A percentile compares a stretch with the other conserved stretches of the same genome.
These are phyloP conservation scores for Fusarium oligoseptatum DNA, from an alignment of 2,329 filamentous ascomycete genomes.

Conservation along the genomic window DNA sequence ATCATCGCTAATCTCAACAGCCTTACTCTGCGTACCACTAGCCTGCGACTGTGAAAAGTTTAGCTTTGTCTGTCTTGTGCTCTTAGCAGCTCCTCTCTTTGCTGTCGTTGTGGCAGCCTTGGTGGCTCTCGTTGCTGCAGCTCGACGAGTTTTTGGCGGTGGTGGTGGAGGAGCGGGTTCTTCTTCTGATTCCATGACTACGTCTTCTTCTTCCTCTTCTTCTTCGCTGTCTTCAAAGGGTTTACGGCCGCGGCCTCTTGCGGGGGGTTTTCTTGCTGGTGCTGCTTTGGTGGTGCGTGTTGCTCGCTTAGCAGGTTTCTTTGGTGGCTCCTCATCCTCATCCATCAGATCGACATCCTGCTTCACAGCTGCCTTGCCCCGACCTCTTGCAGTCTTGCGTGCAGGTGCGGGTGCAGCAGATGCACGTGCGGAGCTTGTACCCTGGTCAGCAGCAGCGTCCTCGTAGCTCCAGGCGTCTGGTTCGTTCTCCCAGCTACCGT, in stretches of 20 bases:
- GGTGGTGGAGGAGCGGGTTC: constrained; percentile 54
- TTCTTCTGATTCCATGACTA: constrained; percentile 68
- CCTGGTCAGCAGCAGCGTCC: constrained; percentile 28
- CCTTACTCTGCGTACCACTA: constrained; percentile 59
- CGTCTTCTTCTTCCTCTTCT: constrained; percentile 64
- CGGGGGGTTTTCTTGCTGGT: constrained; percentile 61
- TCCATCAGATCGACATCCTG: constrained; percentile 52
- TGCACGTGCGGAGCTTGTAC: constrained; percentile 8
- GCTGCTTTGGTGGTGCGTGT: constrained; percentile 56
- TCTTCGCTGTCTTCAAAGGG: constrained; percentile 52
- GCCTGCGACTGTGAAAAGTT: constrained; percentile 54
- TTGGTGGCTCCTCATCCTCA: constrained; percentile 61
- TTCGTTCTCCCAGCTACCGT: constrained; percentile 88
- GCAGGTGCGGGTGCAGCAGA: constrained; percentile 20
- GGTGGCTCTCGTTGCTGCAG: constrained; percentile 38
- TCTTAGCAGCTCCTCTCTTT: constrained; percentile 30
- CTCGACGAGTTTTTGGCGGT: constrained; percentile 50
- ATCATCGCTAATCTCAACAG: constrained; percentile 74
- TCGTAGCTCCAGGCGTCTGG: constrained; percentile 67
- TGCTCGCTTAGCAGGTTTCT: constrained; percentile 50
- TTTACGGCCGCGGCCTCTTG: constrained; percentile 56
- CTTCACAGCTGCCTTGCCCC: constrained; percentile 37
- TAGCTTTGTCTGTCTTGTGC: constrained; percentile 51
- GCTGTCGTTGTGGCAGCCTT: constrained; percentile 23
- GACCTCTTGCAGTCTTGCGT: constrained; percentile 20